These are phyloP conservation scores for Tetrapisispora namnaoensis DNA, from an alignment of 805 yeast genomes.

Conservation along the genomic window DNA sequence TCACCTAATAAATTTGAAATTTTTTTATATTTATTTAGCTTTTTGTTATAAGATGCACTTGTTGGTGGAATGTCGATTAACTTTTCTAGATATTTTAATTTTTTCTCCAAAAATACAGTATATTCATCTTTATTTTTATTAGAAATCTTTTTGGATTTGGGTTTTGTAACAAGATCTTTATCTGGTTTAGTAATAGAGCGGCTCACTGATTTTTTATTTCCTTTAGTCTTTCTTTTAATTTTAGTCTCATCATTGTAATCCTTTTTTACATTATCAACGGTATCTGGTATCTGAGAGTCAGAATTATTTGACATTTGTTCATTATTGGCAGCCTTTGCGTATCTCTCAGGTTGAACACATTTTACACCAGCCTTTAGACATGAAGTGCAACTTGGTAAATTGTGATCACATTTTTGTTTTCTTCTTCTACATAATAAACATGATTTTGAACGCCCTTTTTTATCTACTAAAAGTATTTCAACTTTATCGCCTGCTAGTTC, in stretches of 20 bases:
- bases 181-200: neutral
- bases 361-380: constrained; percentile 54
- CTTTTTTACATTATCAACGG: neutral
- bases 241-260: neutral
- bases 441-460: constrained; percentile 48
- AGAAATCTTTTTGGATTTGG: constrained; percentile 11
- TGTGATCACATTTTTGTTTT: constrained; percentile 57
- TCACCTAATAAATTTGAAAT: constrained; percentile 29
- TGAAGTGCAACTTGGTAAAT: constrained; percentile 54
- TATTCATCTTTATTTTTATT: constrained; percentile 45
- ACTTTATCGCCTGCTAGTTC: constrained; percentile 28
- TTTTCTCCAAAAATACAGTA: constrained; percentile 46
- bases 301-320: neutral
- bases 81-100: constrained; percentile 42
- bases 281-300: neutral
- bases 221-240: neutral
- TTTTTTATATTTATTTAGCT: constrained; percentile 30
- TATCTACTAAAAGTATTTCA: constrained; percentile 30
- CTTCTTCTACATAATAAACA: constrained; percentile 48
- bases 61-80: constrained; percentile 27
- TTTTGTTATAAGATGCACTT: constrained; percentile 24
- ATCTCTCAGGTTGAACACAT: constrained; percentile 57
- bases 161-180: neutral
- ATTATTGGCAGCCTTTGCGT: constrained; percentile 13
- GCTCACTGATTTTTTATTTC: neutral